These are phyloP conservation scores for Tripterygium wilfordii DNA, from an alignment of 177 flowering plant genomes.

Conservation along the genomic window DNA sequence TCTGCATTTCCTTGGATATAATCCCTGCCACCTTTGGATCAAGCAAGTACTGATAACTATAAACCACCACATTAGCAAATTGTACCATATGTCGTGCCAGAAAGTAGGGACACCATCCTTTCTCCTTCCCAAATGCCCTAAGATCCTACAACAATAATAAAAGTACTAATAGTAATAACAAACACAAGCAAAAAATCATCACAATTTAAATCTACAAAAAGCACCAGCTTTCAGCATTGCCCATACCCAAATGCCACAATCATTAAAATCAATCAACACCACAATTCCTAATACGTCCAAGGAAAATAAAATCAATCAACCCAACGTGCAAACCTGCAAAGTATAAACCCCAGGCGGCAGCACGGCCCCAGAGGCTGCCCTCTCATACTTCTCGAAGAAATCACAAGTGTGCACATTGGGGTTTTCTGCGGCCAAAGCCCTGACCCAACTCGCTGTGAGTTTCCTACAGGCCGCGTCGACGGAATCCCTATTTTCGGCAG, in stretches of 20 bases:
- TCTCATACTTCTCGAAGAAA: constrained; percentile 73
- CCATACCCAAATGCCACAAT: background rate
- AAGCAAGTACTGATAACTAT: constrained; percentile 96
- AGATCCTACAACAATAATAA: constrained; percentile 48
- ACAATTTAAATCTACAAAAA: background rate
- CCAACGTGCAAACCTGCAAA: constrained; percentile 42
- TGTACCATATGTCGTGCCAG: constrained; percentile 93
- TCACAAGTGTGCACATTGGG: constrained; percentile 58
- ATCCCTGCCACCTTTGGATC: constrained; percentile 98
- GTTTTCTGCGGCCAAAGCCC: constrained; percentile 63
- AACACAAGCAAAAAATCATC: background rate
- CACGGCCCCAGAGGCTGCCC: constrained; percentile 51
- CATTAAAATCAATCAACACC: background rate
- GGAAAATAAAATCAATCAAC: background rate
- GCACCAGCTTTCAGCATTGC: background rate
- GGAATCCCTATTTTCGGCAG: constrained; percentile 74
- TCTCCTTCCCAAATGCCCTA: constrained; percentile 70
- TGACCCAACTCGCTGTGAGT: constrained; percentile 89
- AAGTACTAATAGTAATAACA: too few relatives aligned
- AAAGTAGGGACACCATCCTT: constrained; percentile 96
- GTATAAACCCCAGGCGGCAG: constrained; percentile 94
- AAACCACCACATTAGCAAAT: constrained; percentile 88
- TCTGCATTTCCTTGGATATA: constrained; percentile 94
- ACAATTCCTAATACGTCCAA: background rate
- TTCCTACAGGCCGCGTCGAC: constrained; percentile 91